Base-by-base conservation (phyloP, 352 stramenopile genomes). In the Globisporangium splendens region DNA sequence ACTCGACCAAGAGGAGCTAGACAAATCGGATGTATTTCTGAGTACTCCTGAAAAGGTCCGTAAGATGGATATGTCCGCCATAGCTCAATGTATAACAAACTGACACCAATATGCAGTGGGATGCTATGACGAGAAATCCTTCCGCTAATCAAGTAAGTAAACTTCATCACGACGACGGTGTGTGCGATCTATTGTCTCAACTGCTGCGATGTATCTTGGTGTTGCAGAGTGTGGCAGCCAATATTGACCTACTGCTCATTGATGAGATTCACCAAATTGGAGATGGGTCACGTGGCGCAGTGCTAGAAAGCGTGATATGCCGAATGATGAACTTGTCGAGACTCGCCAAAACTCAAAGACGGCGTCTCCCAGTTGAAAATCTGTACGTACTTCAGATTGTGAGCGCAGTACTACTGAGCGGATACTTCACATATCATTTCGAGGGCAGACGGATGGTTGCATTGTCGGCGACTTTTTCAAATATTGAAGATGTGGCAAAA, bases 201-300 rank as follows among this genome's bases (percentile, higher is more conserved):
- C 28, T 35, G 8, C 7, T 35, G 10, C 15, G 14, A 10, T 38
- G 18, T 4, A 48, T 28, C 8, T 33, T n/a, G 3, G 14, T 43
- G 17, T 24, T 46, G 14, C 33, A 73, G 67, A 60, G 38, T 15
- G 15, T 63, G 11, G 39, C 59, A 7, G 21, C 22, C 10, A 46
- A 28, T 15, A 24, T 74, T 10, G 28, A 38, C 7, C 22, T 71
- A n/a, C 56, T 81, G 1, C 22, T 81, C 18, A 24, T 84, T 3
- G 74, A 84, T 50, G 74, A 81, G 44, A 67, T 73, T n/a, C 69
- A 81, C 18, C 72, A 78, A 46, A 76, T 81, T 52, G 69, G 69
- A 20, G 67, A 78, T 50, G 21, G 43, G 5, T 57, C 54, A 11
- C 51, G 66, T 14, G 72, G 72, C 14, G 60, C 54, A 15, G 60